Base-by-base conservation (phyloP, 805 yeast genomes). In the Ogataea haglerorum region DNA sequence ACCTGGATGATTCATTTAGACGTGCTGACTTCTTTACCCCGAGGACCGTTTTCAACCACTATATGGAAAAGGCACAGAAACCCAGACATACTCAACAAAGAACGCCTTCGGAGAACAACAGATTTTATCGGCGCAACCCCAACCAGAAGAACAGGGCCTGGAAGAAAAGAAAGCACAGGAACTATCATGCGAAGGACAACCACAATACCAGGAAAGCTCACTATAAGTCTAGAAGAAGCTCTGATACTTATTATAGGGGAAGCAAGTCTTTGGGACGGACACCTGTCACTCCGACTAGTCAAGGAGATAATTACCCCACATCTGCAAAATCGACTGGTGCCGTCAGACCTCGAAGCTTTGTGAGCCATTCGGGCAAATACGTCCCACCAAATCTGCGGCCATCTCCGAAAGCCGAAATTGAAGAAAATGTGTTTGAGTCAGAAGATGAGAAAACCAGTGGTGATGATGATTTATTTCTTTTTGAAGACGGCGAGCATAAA, bases 1-100 rank as follows among this genome's bases (percentile, higher is more conserved):
- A n/a, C 13, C 24, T 45, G 4, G 56, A 51, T 30, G 55, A 49
- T 10, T 30, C 47, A 5, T 49, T 56, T 52, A 77, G 77, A 49
- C 70, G 91, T 37, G 82, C 80, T 51, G 91, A 85, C 56, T 81
- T 73, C 51, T 85, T 83, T 57, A 85, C 93, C 3, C 93, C 93
- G 3, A 84, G 83, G 40, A 78, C 89, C 18, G 82, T 80, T 5
- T 75, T 79, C 53, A 77, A 75, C 43, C 82, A 80, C 48, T 83
- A 80, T 57, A 75, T 83, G 83, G 87, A 78, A 48, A 79, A 80
- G 47, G 80, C 63, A 63, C 73, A 65, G 59, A 69, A 49, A 57
- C 65, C 56, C 47, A 61, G 56, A 42, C 53, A 60, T 45, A 61
- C 49, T 48, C 56, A 42, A 19, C 42, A 43, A 19, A 26, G 37